Evolutionary conservation across 1,284 basidiomycete genomes (phyloP), one percentile per base, ranked within the genome.

Genomic region (Ganoderma sinense): DNA sequence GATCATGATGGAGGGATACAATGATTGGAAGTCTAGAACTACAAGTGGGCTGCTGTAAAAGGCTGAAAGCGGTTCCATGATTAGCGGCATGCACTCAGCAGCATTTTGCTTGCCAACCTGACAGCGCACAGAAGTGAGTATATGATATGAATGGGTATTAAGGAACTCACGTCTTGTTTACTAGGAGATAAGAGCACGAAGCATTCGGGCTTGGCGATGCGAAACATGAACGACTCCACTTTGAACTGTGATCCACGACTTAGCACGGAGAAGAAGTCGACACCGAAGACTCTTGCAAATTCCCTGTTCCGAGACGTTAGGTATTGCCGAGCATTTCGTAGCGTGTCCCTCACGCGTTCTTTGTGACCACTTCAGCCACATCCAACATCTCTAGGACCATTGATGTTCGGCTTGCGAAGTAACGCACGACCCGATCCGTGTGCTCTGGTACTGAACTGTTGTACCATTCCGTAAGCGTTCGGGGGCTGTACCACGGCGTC

Each of bases 1-100:
- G 75, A 99, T 98, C 97, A 99, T 99, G 75, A 99, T 87, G 0
- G 95, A 97, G 0, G 98, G 97, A 78, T 99, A 99, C 39, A 99
- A 87, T 2, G 93, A 96, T 78, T 98, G 96, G 78, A 99, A 99
- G 81, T 99, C 98, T 65, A 99, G 86, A 8, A 97, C 96, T 29
- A 97, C 83, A 43, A 98, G 86, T 2, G 98, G 97, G 74, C 94
- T 94, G 61, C 90, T 94, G 82, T 98, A 99, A 78, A 97, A 97
- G 4, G 94, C 95, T 0, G 95, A 97, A 61, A 92, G 85, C 0
- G 97, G 97, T 79, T 99, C 97, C 89, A 97, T 95, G 67, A 99
- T 94, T 29, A 99, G 86, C 6, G 97, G 97, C 82, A 96, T 92
- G 75, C 94, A 95, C 82, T 99, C 97, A 1, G 97, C 96, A 2